Evolutionary conservation across 2,329 filamentous ascomycete species (phyloP).

Genomic region (Hypoxylon sp.): DNA sequence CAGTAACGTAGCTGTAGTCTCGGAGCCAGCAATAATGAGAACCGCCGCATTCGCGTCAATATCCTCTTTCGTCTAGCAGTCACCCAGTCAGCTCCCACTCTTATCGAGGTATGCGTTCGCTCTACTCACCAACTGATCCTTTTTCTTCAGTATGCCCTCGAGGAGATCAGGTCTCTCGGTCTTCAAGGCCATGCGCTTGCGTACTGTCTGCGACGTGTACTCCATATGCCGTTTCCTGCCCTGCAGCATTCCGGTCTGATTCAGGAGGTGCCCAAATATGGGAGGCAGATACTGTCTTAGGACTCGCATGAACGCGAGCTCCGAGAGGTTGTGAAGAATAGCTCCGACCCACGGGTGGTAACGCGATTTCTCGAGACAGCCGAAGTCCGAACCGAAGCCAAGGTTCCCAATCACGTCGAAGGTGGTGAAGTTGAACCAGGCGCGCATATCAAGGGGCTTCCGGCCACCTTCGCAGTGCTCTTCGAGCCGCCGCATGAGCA

Average conservation of each 20-base stretch:
- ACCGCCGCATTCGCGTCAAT: constrained; percentile 49
- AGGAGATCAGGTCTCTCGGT: constrained; percentile 40
- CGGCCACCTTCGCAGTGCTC: constrained; percentile 37
- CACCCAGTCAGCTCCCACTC: not conserved
- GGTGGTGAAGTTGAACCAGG: constrained; percentile 47
- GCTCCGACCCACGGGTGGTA: constrained; percentile 33
- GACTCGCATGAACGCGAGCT: not conserved
- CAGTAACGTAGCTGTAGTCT: constrained; percentile 62
- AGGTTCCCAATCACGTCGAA: constrained; percentile 51
- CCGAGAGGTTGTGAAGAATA: constrained; percentile 2
- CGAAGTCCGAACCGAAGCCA: constrained; percentile 26
- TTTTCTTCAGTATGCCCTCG: constrained; percentile 40
- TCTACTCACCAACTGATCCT: constrained; percentile 10
- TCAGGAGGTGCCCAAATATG: constrained; percentile 18
- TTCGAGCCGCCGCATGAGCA: constrained; percentile 38
- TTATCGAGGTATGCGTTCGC: not conserved
- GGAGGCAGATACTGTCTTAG: constrained; percentile 37
- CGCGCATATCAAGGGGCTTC: constrained; percentile 44
- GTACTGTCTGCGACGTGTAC: constrained; percentile 28
- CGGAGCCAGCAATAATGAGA: constrained; percentile 60
- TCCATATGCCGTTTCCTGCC: constrained; percentile 25
- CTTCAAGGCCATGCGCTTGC: constrained; percentile 39
- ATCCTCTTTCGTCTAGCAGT: constrained; percentile 42
- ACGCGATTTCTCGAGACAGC: constrained; percentile 13
- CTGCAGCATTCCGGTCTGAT: constrained; percentile 20